Evolutionary conservation across 139 green algal genomes (phyloP), one percentile per base, ranked within the genome.

Genomic region (Chlamydomonas sphaeroides): DNA sequence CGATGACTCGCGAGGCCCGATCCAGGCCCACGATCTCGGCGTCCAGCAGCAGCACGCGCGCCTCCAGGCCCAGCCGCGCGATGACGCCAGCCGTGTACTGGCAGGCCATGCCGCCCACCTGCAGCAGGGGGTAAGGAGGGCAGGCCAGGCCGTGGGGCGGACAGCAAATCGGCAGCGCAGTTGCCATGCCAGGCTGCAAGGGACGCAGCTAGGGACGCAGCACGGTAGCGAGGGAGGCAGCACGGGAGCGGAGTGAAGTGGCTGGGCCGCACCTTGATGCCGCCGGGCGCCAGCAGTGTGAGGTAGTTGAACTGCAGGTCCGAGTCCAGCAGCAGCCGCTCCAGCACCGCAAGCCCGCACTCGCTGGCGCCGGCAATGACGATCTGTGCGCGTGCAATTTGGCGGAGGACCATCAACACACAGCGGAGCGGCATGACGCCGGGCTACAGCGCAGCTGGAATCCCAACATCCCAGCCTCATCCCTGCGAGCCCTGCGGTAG

Each of bases 321-420:
- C 11, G 79, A 69, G 65, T 92, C 66, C 33, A 92, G 39, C 57
- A 95, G 86, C 70, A 95, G 79, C n/a, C 75, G 78, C 86, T 95
- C 92, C 35, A 95, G 28, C 17, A 85, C 89, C 42, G 91, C 84
- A 48, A 95, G 70, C 14, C 87, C 91, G 35, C 84, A 88, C 65
- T 94, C 89, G 32, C 88, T 93, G 32, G 91, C 89, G 30, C 92
- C 92, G 21, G 89, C 90, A 17, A 95, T 87, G 51, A 95, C 83
- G 10, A 94, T 79, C 84, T 93, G 86, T 17, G n/a, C 48, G 14
- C 17, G 48, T 56, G 48, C n/a, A n/a, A n/a, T n/a, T n/a, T n/a
- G n/a, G n/a, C n/a, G n/a, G n/a, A n/a, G n/a, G n/a, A n/a, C n/a
- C n/a, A n/a, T n/a, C n/a, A n/a, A n/a, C n/a, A n/a, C n/a, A n/a